Percentiles rank a stretch among this genome's conserved stretches.
Conservation (phyloP, 2,329 filamentous ascomycete genomes). For the Ophiostoma ulmi region DNA sequence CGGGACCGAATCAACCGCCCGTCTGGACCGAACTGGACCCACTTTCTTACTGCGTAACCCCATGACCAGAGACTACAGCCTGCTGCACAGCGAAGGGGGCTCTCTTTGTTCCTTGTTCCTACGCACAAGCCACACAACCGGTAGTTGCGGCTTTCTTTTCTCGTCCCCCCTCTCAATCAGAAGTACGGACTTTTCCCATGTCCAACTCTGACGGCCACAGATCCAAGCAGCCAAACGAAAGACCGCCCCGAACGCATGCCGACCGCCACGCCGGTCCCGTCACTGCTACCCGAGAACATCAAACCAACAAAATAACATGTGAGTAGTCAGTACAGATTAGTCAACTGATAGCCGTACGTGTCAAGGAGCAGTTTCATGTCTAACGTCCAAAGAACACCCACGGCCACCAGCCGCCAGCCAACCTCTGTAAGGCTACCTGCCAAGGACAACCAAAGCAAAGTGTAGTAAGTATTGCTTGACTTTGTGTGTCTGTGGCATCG, state of each 20-base stretch:
- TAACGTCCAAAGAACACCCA: background rate
- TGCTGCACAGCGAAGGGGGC: background rate
- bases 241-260: background rate
- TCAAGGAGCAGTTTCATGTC: background rate
- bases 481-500: background rate
- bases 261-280: constrained; percentile 11
- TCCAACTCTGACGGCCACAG: constrained; percentile 6
- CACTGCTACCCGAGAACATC: background rate
- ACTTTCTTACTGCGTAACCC: background rate
- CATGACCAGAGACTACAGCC: constrained; percentile 4
- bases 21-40: constrained; percentile 10
- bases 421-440: background rate
- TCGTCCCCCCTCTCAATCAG: background rate
- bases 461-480: background rate
- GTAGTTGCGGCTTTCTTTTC: background rate
- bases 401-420: background rate
- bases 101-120: constrained; percentile 1
- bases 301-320: background rate
- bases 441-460: background rate
- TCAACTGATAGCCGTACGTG: background rate
- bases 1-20: constrained; percentile 26
- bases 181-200: background rate
- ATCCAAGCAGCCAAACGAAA: background rate
- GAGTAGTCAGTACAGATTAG: background rate
- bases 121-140: background rate